These are phyloP conservation scores for Trichosporon asahii DNA, from an alignment of 1,284 basidiomycete genomes.

Conservation along the genomic window DNA sequence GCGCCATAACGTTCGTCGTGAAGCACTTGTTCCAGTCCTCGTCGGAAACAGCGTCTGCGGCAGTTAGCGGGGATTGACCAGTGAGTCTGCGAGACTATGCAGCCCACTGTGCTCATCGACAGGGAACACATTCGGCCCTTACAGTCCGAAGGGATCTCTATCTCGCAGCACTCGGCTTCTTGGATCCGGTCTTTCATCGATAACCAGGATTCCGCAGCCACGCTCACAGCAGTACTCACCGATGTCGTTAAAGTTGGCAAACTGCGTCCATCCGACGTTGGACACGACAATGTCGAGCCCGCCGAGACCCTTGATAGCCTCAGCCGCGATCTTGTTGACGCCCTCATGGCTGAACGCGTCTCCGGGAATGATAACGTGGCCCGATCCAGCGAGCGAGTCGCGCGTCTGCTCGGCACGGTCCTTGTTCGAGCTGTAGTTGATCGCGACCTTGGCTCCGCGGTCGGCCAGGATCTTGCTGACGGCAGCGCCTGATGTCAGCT, in stretches of 20 bases:
- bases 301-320: conserved; percentile 22
- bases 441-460: conserved; percentile 24
- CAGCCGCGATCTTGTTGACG: conserved; percentile 18
- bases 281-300: conserved; percentile 29
- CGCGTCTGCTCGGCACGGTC: conserved; percentile 27
- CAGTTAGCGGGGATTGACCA: background rate
- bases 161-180: background rate
- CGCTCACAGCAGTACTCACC: conserved; percentile 18
- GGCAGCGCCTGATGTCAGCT: conserved; percentile 20
- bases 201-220: no score
- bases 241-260: conserved; percentile 26
- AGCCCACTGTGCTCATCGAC: no score
- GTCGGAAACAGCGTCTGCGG: conserved; percentile 24
- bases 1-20: conserved; percentile 28
- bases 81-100: no score
- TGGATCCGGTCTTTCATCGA: no score
- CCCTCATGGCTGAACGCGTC: conserved; percentile 28
- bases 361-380: conserved; percentile 28
- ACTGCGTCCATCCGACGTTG: conserved; percentile 31
- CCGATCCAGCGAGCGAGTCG: conserved; percentile 18
- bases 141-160: no score
- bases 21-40: conserved; percentile 30
- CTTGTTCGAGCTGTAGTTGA: conserved; percentile 29
- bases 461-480: conserved; percentile 25
- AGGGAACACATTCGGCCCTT: no score